Evolutionary conservation across 176 grass and related monocot species (phyloP), one percentile per base, ranked within the genome.

Genomic region (Chrysopogon serrulatus): DNA sequence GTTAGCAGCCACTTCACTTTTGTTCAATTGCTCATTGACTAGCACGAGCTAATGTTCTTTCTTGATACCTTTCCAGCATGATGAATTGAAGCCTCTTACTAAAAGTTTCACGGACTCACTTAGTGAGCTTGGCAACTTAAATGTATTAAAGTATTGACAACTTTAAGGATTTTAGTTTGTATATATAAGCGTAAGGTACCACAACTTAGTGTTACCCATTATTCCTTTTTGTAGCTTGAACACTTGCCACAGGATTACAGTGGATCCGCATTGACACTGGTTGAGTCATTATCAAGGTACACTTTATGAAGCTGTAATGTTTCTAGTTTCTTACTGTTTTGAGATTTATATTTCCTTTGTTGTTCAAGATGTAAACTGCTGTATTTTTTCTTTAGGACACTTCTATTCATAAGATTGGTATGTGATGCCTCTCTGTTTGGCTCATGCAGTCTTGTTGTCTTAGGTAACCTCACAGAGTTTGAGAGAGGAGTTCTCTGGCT

Each of bases 401-500:
- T 48, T 53, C 16, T 82, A 72, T 79, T 88, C 62, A 15, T 83
- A 86, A 86, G 65, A 79, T 89, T 27, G 82, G 86, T 94, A 89
- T 74, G 48, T 91, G 79, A 93, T 98, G 70, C 84, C 81, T 77
- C 70, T 92, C 75, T 93, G 74, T 98, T 95, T 91, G 83, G 91
- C 86, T 95, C 92, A 90, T 95, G 93, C 89, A 96, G 93, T 94
- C 93, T 98, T 87, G 73, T 98, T 93, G 85, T 95, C 83, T 90
- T 98, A 95, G 96, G 96, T 92, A 98, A 98, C 91, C 87, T 90
- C 85, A 94, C 91, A 71, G 96, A 98, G 68, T 98, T 95, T 71
- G 83, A 93, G 83, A 90, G 78, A 89, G 96, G 96, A 83, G 78
- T 98, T 85, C 82, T 70, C 39, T 98, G 93, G 93, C 87, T 98